Evolutionary conservation across 2,329 filamentous ascomycete species (phyloP).

Genomic region (Penicillium brasilianum): DNA sequence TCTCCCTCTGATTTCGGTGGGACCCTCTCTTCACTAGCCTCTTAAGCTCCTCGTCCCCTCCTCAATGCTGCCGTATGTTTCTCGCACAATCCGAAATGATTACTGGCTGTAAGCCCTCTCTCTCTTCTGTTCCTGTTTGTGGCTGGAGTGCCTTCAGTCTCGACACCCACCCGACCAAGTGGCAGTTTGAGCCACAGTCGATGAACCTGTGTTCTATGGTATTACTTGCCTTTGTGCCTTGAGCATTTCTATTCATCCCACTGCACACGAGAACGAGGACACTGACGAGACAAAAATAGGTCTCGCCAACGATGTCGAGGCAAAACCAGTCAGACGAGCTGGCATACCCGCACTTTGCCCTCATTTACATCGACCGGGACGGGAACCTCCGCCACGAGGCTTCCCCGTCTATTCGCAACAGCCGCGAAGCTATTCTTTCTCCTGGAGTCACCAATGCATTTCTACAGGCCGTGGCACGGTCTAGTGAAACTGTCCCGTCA

Average conservation of each 20-base stretch:
- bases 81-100: constrained; percentile 20
- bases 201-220: constrained; percentile 17
- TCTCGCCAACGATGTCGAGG: constrained; percentile 27
- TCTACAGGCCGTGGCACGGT: constrained; percentile 37
- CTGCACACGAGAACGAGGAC: background rate
- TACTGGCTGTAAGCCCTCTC: constrained; percentile 19
- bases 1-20: constrained; percentile 9
- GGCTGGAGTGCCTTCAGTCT: constrained; percentile 13
- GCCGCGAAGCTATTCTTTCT: constrained; percentile 36
- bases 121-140: constrained; percentile 16
- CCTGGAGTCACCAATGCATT: constrained; percentile 38
- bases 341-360: constrained; percentile 37
- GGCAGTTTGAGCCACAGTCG: constrained; percentile 10
- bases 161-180: constrained; percentile 4
- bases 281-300: constrained; percentile 20
- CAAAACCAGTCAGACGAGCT: constrained; percentile 30
- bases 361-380: constrained; percentile 39
- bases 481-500: constrained; percentile 27
- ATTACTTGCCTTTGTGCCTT: constrained; percentile 5
- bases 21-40: constrained; percentile 6
- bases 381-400: constrained; percentile 39
- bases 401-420: constrained; percentile 37
- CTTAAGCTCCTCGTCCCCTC: background rate
- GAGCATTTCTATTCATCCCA: background rate
- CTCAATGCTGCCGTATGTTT: constrained; percentile 10